Evolutionary conservation across 768 basidiomycete species (phyloP), one percentile per base, ranked within the genome.

Genomic region (Phylloporus sp.): DNA sequence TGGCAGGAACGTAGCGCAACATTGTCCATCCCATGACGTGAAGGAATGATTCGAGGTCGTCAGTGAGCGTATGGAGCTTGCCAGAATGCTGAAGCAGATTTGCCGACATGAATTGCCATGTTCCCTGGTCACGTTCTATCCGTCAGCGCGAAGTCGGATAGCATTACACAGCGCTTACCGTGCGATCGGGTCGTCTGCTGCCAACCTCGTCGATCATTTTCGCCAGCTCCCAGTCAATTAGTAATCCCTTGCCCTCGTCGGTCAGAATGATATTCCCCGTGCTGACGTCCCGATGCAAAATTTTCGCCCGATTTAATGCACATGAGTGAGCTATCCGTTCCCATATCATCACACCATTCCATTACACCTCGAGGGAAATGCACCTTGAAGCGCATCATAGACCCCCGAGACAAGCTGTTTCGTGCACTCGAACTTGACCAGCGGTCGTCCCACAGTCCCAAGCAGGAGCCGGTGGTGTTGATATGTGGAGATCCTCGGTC

Each of bases 21-120:
- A 9, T 45, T 13, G 3, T 49, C 48, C 52, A 43, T 9, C 3
- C 37, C 0, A 51, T 26, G n/a, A 51, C 43, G 35, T 59, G 51
- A 26, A 56, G n/a, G 42, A 69, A 66, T 0, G 69, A 68, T 41
- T 69, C 64, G 8, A 69, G 38, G 38, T 70, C 65, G 22, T 68
- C 64, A 20, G 54, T 42, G 17, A 65, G 46, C 1, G 24, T 37
- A n/a, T n/a, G n/a, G n/a, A n/a, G n/a, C n/a, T n/a, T n/a, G n/a
- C n/a, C n/a, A n/a, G n/a, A n/a, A n/a, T n/a, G n/a, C n/a, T 15
- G 11, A 5, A 67, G 54, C 7, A 69, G 41, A 8, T 34, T 39
- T 0, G 49, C 46, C 3, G n/a, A n/a, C n/a, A n/a, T n/a, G n/a
- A n/a, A n/a, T 14, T 40, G 32, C 47, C 51, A 44, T 10, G 43